phyloP scores from a whole-genome alignment of 2,329 filamentous ascomycete species.

The Aspergillus sp. region DNA sequence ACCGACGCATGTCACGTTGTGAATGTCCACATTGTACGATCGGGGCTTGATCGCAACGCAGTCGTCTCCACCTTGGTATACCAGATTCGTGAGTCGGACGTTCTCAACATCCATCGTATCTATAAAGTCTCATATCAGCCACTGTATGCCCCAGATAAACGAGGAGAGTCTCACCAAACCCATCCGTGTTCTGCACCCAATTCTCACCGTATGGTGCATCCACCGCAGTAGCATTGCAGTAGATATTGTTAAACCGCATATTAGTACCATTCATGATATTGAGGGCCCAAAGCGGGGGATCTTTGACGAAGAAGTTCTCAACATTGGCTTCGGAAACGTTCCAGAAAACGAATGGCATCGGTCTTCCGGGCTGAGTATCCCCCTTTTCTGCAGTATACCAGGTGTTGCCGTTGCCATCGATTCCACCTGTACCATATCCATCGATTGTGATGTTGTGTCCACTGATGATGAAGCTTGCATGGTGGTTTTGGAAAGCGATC shows the following conservation, averaged over 20 bases:
- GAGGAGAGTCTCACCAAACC: slow-evolving; percentile 35
- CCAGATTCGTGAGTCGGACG: slow-evolving; percentile 46
- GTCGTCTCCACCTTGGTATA: slow-evolving; percentile 55
- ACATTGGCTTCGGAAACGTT: slow-evolving; percentile 53
- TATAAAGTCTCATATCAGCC: slow-evolving; percentile 3
- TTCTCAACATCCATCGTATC: slow-evolving; percentile 54
- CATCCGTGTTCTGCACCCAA: slow-evolving; percentile 57
- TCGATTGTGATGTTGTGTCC: slow-evolving; percentile 49
- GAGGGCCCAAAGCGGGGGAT: slow-evolving; percentile 50
- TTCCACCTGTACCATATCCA: slow-evolving; percentile 49
- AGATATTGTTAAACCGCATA: slow-evolving; percentile 49
- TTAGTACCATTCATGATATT: slow-evolving; percentile 57
- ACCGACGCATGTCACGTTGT: slow-evolving; percentile 51
- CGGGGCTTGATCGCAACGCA: slow-evolving; percentile 61
- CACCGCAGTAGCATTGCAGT: slow-evolving; percentile 47
- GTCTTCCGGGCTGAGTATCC: slow-evolving; percentile 45
- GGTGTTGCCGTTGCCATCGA: slow-evolving; percentile 50
- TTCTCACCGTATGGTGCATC: slow-evolving; percentile 49
- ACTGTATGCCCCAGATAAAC: neutral
- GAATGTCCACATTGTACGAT: slow-evolving; percentile 53
- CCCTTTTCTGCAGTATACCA: slow-evolving; percentile 51
- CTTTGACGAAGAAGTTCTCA: slow-evolving; percentile 48
- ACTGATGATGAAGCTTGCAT: slow-evolving; percentile 48
- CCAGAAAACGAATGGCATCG: slow-evolving; percentile 57
- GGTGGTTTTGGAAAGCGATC: neutral